phyloP scores from a whole-genome alignment of 2,329 filamentous ascomycete genomes.

The Nemania serpens region DNA sequence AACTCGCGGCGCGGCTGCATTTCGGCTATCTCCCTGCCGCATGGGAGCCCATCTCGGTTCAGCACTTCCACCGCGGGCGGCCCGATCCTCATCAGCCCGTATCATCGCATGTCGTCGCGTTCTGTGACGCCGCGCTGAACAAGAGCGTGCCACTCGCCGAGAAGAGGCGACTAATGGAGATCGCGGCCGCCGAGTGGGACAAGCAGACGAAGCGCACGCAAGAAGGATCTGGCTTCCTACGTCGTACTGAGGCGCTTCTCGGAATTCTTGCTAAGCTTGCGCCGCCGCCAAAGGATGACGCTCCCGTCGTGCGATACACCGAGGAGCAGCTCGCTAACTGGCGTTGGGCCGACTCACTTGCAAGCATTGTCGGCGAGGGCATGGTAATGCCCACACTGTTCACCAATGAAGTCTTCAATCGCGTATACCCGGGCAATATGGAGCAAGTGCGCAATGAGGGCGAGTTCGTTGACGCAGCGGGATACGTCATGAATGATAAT shows the following conservation, averaged over 20 bases:
- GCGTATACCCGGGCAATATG: slow-evolving; percentile 16
- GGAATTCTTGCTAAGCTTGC: slow-evolving; percentile 11
- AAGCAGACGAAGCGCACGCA: slow-evolving; percentile 9
- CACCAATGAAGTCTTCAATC: slow-evolving; percentile 16
- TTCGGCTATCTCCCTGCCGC: slow-evolving; percentile 13
- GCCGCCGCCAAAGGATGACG: background rate
- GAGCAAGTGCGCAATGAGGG: slow-evolving; percentile 17
- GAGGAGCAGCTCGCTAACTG: slow-evolving; percentile 15
- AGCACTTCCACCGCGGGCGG: slow-evolving; percentile 17
- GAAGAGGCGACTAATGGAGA: slow-evolving; percentile 4
- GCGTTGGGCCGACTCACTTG: slow-evolving; percentile 16
- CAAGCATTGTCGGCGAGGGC: slow-evolving; percentile 1
- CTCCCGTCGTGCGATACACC: background rate
- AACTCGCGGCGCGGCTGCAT: slow-evolving; percentile 13
- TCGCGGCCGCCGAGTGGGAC: slow-evolving; percentile 8
- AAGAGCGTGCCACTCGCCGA: slow-evolving; percentile 2
- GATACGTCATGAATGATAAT: slow-evolving; percentile 14
- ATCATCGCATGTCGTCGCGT: slow-evolving; percentile 5
- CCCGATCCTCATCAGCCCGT: slow-evolving; percentile 14
- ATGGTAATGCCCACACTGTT: slow-evolving; percentile 7
- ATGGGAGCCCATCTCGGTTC: slow-evolving; percentile 16
- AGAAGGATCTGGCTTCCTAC: slow-evolving; percentile 13
- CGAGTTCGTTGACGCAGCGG: slow-evolving; percentile 15
- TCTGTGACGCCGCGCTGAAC: slow-evolving; percentile 16
- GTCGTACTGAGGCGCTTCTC: slow-evolving; percentile 15